These are phyloP conservation scores for Aspergillus mulundensis DNA, from an alignment of 495 filamentous ascomycete species.

Conservation along the genomic window DNA sequence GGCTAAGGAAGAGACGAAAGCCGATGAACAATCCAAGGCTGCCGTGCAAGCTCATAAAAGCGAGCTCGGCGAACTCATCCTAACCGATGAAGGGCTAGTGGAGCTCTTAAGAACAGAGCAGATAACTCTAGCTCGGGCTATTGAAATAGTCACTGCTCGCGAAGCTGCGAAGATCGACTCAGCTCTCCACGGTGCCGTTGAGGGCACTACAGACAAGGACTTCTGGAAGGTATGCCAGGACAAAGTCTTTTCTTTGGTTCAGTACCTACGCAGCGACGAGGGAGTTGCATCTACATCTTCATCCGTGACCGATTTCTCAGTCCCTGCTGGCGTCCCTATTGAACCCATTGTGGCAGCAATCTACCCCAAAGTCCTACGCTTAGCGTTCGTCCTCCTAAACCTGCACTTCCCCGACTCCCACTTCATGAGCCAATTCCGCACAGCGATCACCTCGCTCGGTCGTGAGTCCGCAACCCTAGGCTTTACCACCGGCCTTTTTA, in stretches of 20 bases:
- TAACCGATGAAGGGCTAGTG: constrained; percentile 21
- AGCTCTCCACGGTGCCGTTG: constrained; percentile 26
- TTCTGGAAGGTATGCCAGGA: constrained; percentile 69
- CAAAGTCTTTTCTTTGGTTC: constrained; percentile 63
- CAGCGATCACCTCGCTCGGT: constrained; percentile 67
- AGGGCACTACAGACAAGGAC: constrained; percentile 57
- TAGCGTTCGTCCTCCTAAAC: constrained; percentile 61
- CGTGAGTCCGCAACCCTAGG: constrained; percentile 68
- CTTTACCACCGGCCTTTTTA: constrained; percentile 68
- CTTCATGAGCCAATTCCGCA: constrained; percentile 59
- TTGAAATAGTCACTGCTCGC: constrained; percentile 26
- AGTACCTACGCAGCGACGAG: constrained; percentile 26
- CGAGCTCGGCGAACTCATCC: too few species aligned
- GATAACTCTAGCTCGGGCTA: constrained; percentile 22
- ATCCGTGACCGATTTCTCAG: background rate
- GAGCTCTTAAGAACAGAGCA: constrained; percentile 13
- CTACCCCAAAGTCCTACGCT: constrained; percentile 62
- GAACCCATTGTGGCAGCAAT: constrained; percentile 58
- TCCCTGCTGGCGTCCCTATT: constrained; percentile 29
- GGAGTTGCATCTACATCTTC: background rate
- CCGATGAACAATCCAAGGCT: background rate
- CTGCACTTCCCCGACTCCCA: constrained; percentile 56
- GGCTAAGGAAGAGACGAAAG: background rate
- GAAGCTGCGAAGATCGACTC: constrained; percentile 27
- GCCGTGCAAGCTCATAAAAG: background rate